Base-by-base conservation (phyloP, 2,329 filamentous ascomycete species). In the Camillea tinctor region DNA sequence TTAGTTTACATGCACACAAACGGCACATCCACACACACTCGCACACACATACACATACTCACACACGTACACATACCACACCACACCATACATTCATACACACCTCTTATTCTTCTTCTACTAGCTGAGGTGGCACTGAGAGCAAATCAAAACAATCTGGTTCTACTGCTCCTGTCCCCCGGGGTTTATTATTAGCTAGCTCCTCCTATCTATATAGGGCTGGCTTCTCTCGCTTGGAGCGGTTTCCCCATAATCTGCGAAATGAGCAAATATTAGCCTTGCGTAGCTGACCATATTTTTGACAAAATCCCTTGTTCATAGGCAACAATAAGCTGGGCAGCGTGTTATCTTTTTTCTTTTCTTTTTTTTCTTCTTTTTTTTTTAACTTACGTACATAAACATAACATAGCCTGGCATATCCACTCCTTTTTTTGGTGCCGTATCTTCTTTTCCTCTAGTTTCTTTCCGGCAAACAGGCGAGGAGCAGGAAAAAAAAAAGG, bases 191-290 rank as follows among this genome's bases (percentile, higher is more conserved):
- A 60, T 30, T 50, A 50, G 19, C 55, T 59, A 59, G 51, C 49
- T 58, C 23, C 50, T 64, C 54, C 65, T 62, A 58, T 61, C 63
- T 55, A 67, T 67, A 67, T 67, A 66, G 61, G 65, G 61, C 61
- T 66, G 65, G 60, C 56, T 48, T 58, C 61, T 62, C 63, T 66
- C 65, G 61, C 62, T 63, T 64, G 60, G 61, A 66, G 64, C 64
- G 68, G 68, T 64, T 68, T 63, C 57, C 60, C 60, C 58, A 55
- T 59, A 63, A 63, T 57, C 61, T 50, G 61, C 63, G 65, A 70
- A 66, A 70, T 69, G 68, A 71, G 68, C 68, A 66, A 69, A 68
- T 67, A 68, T 66, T 68, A 71, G 66, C 59, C 63, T 68, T 63
- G 64, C 64, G 62, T 65, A 64, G 60, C 67, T 68, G 60, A 63